These are phyloP conservation scores for Flagelloscypha sp. DNA, from an alignment of 768 basidiomycete genomes.

Conservation along the genomic window DNA sequence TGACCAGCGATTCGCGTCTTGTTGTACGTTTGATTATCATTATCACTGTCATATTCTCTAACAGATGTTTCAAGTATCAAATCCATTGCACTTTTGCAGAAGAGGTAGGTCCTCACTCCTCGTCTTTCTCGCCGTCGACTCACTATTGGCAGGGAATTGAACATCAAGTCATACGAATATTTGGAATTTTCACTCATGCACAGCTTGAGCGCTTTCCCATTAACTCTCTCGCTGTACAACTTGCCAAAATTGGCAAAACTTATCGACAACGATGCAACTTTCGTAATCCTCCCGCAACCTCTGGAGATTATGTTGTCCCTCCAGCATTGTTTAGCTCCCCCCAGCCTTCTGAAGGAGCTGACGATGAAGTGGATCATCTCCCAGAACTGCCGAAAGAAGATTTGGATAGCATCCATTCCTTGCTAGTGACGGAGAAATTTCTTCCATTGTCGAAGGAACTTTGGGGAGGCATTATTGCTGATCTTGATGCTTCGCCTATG, in stretches of 20 bases:
- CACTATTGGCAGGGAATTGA: no score
- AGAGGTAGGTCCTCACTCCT: conserved; percentile 14
- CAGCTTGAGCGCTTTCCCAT: no score
- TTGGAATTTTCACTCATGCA: conserved; percentile 32
- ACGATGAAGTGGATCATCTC: conserved; percentile 10
- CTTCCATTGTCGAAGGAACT: conserved; percentile 31
- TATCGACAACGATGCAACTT: conserved; percentile 44
- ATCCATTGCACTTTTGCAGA: conserved; percentile 35
- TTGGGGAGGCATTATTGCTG: conserved; percentile 40
- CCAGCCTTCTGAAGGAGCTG: conserved; percentile 16
- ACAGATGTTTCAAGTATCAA: conserved; percentile 31
- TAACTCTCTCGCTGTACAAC: no score
- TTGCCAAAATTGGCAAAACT: no score
- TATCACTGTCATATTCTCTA: neutral
- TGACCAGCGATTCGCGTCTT: conserved; percentile 43
- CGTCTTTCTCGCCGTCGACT: neutral
- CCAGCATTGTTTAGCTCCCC: conserved; percentile 46
- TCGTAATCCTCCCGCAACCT: conserved; percentile 25
- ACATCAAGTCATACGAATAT: conserved; percentile 27
- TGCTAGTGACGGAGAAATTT: conserved; percentile 46
- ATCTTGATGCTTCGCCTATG: no score
- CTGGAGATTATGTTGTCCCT: conserved; percentile 33
- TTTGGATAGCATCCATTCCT: no score
- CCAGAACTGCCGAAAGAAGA: conserved; percentile 35
- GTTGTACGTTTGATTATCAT: conserved; percentile 29